Evolutionary conservation across 2,329 filamentous ascomycete species (phyloP), one percentile per base, ranked within the genome.

Genomic region (Cladosporium cucumerinum): DNA sequence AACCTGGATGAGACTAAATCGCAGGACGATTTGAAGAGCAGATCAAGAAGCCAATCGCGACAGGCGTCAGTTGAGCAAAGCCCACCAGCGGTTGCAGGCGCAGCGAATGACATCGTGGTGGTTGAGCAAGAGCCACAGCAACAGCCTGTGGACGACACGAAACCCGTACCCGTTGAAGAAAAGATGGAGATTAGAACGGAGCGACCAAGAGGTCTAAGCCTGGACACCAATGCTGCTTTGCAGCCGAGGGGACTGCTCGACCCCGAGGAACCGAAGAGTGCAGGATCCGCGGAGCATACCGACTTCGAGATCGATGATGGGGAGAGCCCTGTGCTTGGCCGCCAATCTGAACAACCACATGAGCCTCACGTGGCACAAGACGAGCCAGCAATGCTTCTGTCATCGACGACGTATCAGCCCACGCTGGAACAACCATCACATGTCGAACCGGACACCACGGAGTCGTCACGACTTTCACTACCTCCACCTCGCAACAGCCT

Each of bases 1-100:
- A 92, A 90, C n/a, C 87, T 95, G 57, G 86, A 89, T 68, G 89
- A 92, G 73, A 89, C 71, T 18, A 62, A 55, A 48, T 62, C 60
- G 25, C 60, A 62, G 18, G 60, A 62, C 49, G 69, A 65, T 60
- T 52, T 72, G 67, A 58, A 57, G 55, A 66, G 43, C 16, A 43
- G 32, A 26, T 49, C 61, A 12, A 66, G 67, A 52, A 70, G 66
- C 61, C 65, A 62, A 28, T 71, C 71, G 18, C 57, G 69, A 48
- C 39, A 61, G 26, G 16, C 48, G 30, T 66, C 65, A 54, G 54
- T 16, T 8, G 61, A 65, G 32, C n/a, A 58, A 30, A 34, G 21
- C 28, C 84, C 86, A 67, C 84, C 82, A 74, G 76, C 72, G 74
- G 76, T 57, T 6, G 52, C 63, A 28, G 67, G 65, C 32, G 66